phyloP scores from a whole-genome alignment of 73 alveolate genomes.

The Breviolum minutum region DNA sequence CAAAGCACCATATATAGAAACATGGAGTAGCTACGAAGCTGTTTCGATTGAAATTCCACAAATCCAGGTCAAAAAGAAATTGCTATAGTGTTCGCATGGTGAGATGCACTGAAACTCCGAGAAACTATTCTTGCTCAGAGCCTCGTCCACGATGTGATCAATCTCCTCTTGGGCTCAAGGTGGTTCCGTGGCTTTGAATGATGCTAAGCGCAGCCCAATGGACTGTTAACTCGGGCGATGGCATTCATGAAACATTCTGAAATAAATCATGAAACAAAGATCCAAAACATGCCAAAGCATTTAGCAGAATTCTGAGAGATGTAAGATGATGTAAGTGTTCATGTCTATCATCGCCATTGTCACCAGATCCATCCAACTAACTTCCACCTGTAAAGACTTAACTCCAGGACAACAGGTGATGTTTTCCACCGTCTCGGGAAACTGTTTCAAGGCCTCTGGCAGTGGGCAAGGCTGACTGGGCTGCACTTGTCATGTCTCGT shows the following conservation, averaged over 20 bases:
- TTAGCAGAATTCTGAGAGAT: neutral
- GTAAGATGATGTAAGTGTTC: neutral
- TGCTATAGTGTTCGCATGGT: too few species aligned
- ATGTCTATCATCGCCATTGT: too few species aligned
- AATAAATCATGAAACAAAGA: neutral
- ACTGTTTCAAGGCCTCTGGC: constrained; percentile 66
- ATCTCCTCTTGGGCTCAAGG: neutral
- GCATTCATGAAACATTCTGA: neutral
- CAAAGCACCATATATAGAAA: neutral
- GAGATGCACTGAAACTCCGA: neutral
- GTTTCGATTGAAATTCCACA: too few species aligned
- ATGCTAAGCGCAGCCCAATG: too few species aligned
- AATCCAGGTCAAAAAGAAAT: too few species aligned
- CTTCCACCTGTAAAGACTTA: constrained; percentile 10
- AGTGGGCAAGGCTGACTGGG: neutral
- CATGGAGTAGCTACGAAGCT: too few species aligned
- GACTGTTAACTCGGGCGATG: too few species aligned
- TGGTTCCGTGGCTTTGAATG: too few species aligned
- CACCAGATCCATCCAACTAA: neutral
- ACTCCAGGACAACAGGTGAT: constrained; percentile 69
- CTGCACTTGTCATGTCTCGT: too few species aligned
- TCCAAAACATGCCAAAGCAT: neutral
- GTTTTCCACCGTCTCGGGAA: constrained; percentile 21
- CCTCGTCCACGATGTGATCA: constrained; percentile 75
- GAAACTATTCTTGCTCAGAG: neutral